phyloP scores from a whole-genome alignment of 192 early-diverging fungal species.

The Coemansia sp. region DNA sequence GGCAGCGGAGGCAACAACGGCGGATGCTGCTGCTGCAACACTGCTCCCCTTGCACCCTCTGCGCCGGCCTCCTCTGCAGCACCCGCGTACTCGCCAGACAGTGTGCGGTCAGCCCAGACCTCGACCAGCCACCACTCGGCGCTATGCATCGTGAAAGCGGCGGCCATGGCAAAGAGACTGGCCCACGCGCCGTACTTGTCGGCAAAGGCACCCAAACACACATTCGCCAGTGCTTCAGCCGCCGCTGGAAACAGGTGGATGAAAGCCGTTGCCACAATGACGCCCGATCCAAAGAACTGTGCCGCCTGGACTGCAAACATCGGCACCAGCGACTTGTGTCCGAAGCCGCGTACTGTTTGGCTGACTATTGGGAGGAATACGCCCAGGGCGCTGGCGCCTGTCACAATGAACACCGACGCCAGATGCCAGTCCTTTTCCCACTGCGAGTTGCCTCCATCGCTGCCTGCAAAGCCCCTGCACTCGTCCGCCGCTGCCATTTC shows the following conservation, averaged over 20 bases:
- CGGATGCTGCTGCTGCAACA: constrained; percentile 25
- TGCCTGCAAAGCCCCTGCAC: neutral
- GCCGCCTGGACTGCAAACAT: constrained; percentile 46
- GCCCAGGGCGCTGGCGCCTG: constrained; percentile 58
- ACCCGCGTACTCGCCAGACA: neutral
- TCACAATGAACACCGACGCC: constrained; percentile 57
- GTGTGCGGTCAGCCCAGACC: constrained; percentile 18
- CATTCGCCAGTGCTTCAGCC: constrained; percentile 51
- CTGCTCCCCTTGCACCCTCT: neutral
- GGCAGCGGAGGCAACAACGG: constrained; percentile 22
- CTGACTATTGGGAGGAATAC: constrained; percentile 54
- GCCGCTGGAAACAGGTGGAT: constrained; percentile 73
- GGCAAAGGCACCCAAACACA: constrained; percentile 56
- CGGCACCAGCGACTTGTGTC: constrained; percentile 26
- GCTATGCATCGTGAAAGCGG: constrained; percentile 63
- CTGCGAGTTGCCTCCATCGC: constrained; percentile 3
- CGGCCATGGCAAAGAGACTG: constrained; percentile 61
- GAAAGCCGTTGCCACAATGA: constrained; percentile 71
- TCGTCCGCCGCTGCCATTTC: constrained; percentile 6
- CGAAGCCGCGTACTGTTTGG: constrained; percentile 32
- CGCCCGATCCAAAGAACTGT: constrained; percentile 66
- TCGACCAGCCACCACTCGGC: constrained; percentile 60
- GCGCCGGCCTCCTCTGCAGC: constrained; percentile 3
- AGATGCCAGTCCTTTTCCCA: constrained; percentile 56
- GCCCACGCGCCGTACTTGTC: constrained; percentile 57